A percentile compares a stretch with the other conserved stretches of the same genome.
Evolutionary conservation across 208 protist species (phyloP).

Genomic region (Crithidia brevicula): DNA sequence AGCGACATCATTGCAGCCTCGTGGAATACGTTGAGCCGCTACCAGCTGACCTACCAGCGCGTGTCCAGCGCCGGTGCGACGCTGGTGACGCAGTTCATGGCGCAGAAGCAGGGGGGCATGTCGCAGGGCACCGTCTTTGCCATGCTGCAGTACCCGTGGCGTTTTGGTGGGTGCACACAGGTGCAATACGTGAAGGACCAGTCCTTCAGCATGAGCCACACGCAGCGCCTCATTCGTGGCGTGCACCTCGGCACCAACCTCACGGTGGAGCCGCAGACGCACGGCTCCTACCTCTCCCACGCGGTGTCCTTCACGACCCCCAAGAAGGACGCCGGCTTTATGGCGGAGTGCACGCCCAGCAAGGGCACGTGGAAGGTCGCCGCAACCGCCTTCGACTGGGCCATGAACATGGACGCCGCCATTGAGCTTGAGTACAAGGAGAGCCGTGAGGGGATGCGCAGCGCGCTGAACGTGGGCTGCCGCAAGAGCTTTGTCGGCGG

Average conservation of each 20-base stretch:
- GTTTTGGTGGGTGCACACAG: slow-evolving; percentile 79
- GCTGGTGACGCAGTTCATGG: slow-evolving; percentile 87
- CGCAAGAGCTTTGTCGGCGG: slow-evolving; percentile 75
- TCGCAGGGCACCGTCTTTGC: slow-evolving; percentile 80
- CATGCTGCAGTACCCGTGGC: slow-evolving; percentile 90
- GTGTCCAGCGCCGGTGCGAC: slow-evolving; percentile 76
- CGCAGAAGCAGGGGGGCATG: slow-evolving; percentile 84
- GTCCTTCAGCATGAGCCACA: slow-evolving; percentile 72
- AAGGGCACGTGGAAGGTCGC: slow-evolving; percentile 88
- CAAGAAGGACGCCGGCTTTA: slow-evolving; percentile 59
- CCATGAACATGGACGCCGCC: slow-evolving; percentile 59
- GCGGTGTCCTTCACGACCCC: slow-evolving; percentile 62
- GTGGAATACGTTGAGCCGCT: slow-evolving; percentile 88
- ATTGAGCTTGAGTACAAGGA: slow-evolving; percentile 85
- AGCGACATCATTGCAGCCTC: slow-evolving; percentile 77
- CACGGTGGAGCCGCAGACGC: slow-evolving; percentile 57
- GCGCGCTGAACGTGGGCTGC: slow-evolving; percentile 72
- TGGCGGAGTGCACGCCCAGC: slow-evolving; percentile 68
- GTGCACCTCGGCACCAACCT: slow-evolving; percentile 82
- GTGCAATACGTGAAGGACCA: slow-evolving; percentile 90
- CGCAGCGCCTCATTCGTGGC: slow-evolving; percentile 82
- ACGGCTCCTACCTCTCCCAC: slow-evolving; percentile 70
- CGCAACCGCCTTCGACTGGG: slow-evolving; percentile 69
- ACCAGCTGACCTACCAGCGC: slow-evolving; percentile 90
- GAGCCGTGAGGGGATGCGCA: slow-evolving; percentile 61